Evolutionary conservation across 495 filamentous ascomycete genomes (phyloP), one percentile per base, ranked within the genome.

Genomic region (Xylaria cubensis): DNA sequence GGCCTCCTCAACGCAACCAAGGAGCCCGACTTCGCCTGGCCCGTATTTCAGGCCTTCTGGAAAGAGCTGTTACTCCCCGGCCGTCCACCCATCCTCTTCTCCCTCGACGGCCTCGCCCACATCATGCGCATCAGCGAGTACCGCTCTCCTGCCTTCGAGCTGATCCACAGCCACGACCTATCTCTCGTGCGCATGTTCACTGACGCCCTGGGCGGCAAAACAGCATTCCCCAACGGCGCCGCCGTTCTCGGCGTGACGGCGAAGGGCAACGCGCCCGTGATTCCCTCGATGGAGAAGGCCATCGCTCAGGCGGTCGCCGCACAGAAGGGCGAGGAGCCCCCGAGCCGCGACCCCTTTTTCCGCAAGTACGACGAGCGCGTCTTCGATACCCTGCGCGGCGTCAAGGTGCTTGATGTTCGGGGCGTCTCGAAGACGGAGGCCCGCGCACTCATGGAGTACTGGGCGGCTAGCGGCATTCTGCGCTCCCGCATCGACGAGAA

Each of bases 121-220:
- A 89, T 94, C 83, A 97, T 97, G 93, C 84, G 85, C 70, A 63
- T 84, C 36, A 91, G 91, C 69, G 86, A 87, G 26, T 98, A 99
- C 82, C 89, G 91, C 65, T 85, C 86, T 34, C 78, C 89, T 0
- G 84, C 90, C 29, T 91, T 87, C 75, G 84, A 92, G 65, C 87
- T 82, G 24, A 92, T 99, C 76, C 96, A 99, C 85, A 87, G 96
- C 21, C 93, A 97, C 82, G 91, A 97, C 76, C 86, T 99, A 39
- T 86, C 88, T 9, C 85, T 97, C 50, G 86, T 96, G 32, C 85
- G 87, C n/a, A 87, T 91, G 67, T 98, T 97, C 83, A 77, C 92
- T 32, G 88, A 90, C 15, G 85, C 90, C 69, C 85, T 99, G 13
- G 83, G 85, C 69, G 93, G 93, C 42, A 75, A 77, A 64, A 76